Base-by-base conservation (phyloP, 768 basidiomycete species). In the Antrodiella citrinella region DNA sequence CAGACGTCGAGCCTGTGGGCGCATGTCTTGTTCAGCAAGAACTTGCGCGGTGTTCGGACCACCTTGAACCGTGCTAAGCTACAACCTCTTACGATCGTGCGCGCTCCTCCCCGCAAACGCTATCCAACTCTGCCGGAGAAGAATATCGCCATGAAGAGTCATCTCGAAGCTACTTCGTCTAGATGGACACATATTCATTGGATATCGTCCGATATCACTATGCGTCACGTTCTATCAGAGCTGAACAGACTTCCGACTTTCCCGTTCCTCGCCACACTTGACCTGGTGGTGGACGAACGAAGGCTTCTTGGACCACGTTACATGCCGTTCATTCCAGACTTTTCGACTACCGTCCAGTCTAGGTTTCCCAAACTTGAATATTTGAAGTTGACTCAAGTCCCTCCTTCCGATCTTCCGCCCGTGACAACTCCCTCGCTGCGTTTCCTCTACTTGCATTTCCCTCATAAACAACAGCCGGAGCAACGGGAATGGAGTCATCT, bases 1-100 rank as follows among this genome's bases (percentile, higher is more conserved):
- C 54, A 60, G 15, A 72, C 71, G 4, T 66, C 77, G 3, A 49
- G 55, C 4, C 66, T 81, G 18, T 81, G 78, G 79, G 65, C 72
- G 4, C 60, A 57, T 25, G 60, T 76, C 22, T 62, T 58, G 9
- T 65, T 62, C 49, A 60, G 44, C 2, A 20, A 23, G 21, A 35
- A 35, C 30, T 4, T 15, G 13, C 50, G 30, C 44, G 38, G 21
- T 22, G 50, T 47, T 18, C 50, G 50, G 44, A 35, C 50, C 12
- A 19, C 26, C 44, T 39, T 51, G 23, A 23, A 13, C 5, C 50
- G 50, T 12, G 15, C 30, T 12, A 38, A 40, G 19, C 20, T 39
- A 35, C 50, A 45, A 30, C 44, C 44, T 21, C 35, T 47, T 15
- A 43, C 42, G 41, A 43, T 50, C 42, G 49, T 50, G 1, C 42